Percentiles rank a stretch among this genome's conserved stretches.
Conservation (phyloP, 805 yeast genomes). For the Candida pini region DNA sequence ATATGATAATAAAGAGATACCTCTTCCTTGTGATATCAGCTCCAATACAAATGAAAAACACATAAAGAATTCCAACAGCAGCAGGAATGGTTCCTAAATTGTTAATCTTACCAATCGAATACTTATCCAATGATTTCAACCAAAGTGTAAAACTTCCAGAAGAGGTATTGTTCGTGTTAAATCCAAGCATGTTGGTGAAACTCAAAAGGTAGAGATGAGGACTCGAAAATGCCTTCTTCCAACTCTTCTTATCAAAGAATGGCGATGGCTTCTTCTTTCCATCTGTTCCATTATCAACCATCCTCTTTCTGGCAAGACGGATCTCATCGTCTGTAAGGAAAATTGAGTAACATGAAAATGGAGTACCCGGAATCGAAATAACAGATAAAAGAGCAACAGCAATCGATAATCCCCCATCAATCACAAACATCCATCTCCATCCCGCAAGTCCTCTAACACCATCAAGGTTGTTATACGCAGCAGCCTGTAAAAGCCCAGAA, state of each 20-base stretch:
- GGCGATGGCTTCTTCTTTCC: constrained; percentile 19
- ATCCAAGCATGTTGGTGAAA: constrained; percentile 51
- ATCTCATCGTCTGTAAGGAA: constrained; percentile 54
- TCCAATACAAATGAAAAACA: constrained; percentile 40
- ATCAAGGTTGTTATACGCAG: constrained; percentile 26
- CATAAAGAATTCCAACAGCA: constrained; percentile 49
- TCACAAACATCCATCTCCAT: constrained; percentile 52
- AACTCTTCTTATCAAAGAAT: constrained; percentile 37
- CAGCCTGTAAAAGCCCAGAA: constrained; percentile 47
- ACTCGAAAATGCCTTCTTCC: constrained; percentile 47
- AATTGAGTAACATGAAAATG: constrained; percentile 46
- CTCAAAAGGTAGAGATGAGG: constrained; percentile 59
- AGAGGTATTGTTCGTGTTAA: constrained; percentile 55
- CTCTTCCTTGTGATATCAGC: constrained; percentile 50
- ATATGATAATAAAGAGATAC: constrained; percentile 47
- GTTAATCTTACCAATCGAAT: constrained; percentile 39
- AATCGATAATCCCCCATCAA: constrained; percentile 39
- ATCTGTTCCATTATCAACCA: constrained; percentile 31
- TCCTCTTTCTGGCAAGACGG: constrained; percentile 41
- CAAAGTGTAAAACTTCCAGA: constrained; percentile 57
- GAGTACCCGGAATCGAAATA: constrained; percentile 58
- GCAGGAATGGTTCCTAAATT: constrained; percentile 52
- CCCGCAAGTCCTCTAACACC: constrained; percentile 31
- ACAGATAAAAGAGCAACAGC: constrained; percentile 24
- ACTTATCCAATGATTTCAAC: constrained; percentile 47